Base-by-base conservation (phyloP, 139 green algal species). In the Picochlorum sp. region DNA sequence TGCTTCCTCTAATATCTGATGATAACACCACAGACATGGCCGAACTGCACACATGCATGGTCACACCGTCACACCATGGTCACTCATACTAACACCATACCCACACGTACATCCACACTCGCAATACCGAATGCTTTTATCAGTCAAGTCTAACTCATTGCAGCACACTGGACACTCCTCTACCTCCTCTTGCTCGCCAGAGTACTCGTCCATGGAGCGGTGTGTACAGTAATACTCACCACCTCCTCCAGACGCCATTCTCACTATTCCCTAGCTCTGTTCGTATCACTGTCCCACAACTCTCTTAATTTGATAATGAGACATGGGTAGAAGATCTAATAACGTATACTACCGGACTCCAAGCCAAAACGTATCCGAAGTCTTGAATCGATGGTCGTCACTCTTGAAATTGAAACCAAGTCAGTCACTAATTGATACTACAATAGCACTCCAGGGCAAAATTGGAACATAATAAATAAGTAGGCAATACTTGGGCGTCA, bases 1-100 rank as follows among this genome's bases (percentile, higher is more conserved):
- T 7, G 88, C 87, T 59, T 91, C 81, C 66, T 96, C 89, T 66
- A 89, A 83, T 20, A 96, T 79, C 47, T 89, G 83, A 63, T 95
- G 82, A 57, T 71, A 93, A 64, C 86, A 93, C 84, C 86, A 90
- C 50, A 89, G 62, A 65, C 84, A 91, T 56, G 87, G 81, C 46
- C 72, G 72, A 64, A 71, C 72, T 78, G 66, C 60, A 66, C 23
- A 9, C n/a, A 18, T 49, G 45, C 47, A 54, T 21, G 11, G 18
- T 26, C 47, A 21, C 47, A 54, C 16, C 3, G 47, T 54, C 47
- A 54, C 16, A 20, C 18, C 16, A 18, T 26, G 6, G 10, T 54
- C n/a, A 21, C 47, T 20, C 8, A 54, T 13, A 54, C n/a, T 15
- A 10, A 20, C n/a, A 21, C 47, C 16, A 20, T 54, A 54, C 47